phyloP scores from a whole-genome alignment of 148 eudicot species.

The Suaeda aralocaspica region DNA sequence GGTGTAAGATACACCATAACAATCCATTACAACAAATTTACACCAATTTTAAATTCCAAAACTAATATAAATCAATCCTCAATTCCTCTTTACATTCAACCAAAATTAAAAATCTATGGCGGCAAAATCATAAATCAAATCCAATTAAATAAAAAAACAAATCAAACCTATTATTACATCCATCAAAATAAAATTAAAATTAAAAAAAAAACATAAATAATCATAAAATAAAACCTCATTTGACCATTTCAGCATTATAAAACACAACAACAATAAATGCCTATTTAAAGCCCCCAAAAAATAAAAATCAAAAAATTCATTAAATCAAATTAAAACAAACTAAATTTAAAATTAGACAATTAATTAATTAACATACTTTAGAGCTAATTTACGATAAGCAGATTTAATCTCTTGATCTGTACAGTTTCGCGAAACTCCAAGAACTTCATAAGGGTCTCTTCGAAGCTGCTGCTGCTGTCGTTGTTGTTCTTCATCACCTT shows the following conservation, averaged over 20 bases:
- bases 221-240: no score
- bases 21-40: background rate
- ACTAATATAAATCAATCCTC: background rate
- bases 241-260: background rate
- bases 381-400: slow-evolving; percentile 84
- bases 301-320: background rate
- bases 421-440: slow-evolving; percentile 60
- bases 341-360: background rate
- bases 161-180: background rate
- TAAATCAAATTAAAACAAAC: background rate
- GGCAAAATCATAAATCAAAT: background rate
- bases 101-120: background rate
- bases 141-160: slow-evolving; percentile 3
- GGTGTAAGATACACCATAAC: no score
- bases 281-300: background rate
- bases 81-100: background rate
- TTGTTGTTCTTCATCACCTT: background rate
- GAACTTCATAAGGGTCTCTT: slow-evolving; percentile 85
- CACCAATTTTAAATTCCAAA: background rate
- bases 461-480: slow-evolving; percentile 43
- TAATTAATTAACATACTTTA: slow-evolving; percentile 60
- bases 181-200: background rate
- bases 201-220: background rate
- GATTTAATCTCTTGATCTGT: slow-evolving; percentile 84
- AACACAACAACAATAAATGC: background rate